Evolutionary conservation across 2,329 filamentous ascomycete genomes (phyloP).

Genomic region (Parastagonospora nodorum): DNA sequence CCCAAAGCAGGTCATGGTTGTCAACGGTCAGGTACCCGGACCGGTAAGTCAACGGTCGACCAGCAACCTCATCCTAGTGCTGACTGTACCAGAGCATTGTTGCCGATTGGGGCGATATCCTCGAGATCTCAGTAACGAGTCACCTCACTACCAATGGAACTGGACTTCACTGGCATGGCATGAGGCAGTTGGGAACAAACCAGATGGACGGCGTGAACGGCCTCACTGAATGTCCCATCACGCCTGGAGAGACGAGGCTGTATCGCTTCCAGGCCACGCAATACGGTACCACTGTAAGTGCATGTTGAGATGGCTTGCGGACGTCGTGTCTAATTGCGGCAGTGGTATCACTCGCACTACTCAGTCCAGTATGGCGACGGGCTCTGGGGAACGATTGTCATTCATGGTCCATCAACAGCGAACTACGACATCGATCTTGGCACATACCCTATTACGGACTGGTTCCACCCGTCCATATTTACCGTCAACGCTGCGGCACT

Average conservation of each 20-base stretch:
- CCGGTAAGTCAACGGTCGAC: slow-evolving; percentile 42
- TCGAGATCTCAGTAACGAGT: slow-evolving; percentile 47
- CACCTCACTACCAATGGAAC: slow-evolving; percentile 52
- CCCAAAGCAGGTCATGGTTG: slow-evolving; percentile 44
- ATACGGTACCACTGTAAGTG: slow-evolving; percentile 39
- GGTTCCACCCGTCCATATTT: slow-evolving; percentile 35
- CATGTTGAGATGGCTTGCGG: not conserved
- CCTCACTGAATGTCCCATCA: slow-evolving; percentile 69
- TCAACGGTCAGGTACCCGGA: slow-evolving; percentile 56
- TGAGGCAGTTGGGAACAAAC: slow-evolving; percentile 50
- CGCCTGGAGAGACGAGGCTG: slow-evolving; percentile 55
- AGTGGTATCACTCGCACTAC: slow-evolving; percentile 55
- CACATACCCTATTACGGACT: slow-evolving; percentile 47
- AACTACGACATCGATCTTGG: slow-evolving; percentile 53
- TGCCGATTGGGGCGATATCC: slow-evolving; percentile 49
- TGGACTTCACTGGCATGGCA: slow-evolving; percentile 58
- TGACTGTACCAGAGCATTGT: slow-evolving; percentile 47
- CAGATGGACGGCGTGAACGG: slow-evolving; percentile 54
- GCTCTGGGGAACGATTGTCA: slow-evolving; percentile 47
- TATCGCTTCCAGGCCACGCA: slow-evolving; percentile 45
- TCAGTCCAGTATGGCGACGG: slow-evolving; percentile 51
- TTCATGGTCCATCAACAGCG: slow-evolving; percentile 48
- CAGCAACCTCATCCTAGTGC: not conserved
- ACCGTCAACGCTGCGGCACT: slow-evolving; percentile 39
- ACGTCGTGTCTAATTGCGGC: slow-evolving; percentile 46